Percentiles rank a stretch among this genome's conserved stretches.
Conservation (phyloP, 2,329 filamentous ascomycete species). For the Cordyceps javanica region DNA sequence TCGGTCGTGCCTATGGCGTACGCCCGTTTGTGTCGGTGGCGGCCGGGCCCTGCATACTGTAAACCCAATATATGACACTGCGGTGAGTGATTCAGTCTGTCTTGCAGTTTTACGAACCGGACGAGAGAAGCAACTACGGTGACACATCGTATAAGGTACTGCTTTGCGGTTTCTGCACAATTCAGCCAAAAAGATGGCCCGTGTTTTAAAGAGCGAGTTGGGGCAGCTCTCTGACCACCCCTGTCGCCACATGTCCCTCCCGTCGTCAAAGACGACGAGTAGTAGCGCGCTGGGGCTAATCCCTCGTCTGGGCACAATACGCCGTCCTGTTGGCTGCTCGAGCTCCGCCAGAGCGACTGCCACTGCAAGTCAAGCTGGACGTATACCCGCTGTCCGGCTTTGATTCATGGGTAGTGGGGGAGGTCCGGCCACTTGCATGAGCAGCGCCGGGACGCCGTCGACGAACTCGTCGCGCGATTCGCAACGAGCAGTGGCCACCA, state of each 20-base stretch:
- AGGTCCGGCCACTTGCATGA: not conserved
- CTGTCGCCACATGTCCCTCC: slow-evolving; percentile 10
- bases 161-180: not conserved
- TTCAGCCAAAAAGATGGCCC: not conserved
- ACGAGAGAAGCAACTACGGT: too few species aligned
- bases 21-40: not conserved
- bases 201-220: slow-evolving; percentile 7
- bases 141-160: not conserved
- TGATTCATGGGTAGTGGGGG: not conserved
- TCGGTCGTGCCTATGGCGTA: not conserved
- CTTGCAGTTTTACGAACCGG: not conserved
- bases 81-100: not conserved
- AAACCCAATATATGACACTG: not conserved
- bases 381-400: not conserved
- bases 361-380: not conserved
- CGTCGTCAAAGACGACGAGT: slow-evolving; percentile 1
- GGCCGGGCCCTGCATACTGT: not conserved
- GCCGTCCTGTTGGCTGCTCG: not conserved
- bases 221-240: not conserved
- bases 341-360: not conserved
- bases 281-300: not conserved
- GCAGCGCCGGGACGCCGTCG: not conserved
- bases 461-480: not conserved
- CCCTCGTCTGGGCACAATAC: not conserved
- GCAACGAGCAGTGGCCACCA: not conserved